Conservation (phyloP, 2,329 filamentous ascomycete species). For the Aspergillus oerlinghausenensis region DNA sequence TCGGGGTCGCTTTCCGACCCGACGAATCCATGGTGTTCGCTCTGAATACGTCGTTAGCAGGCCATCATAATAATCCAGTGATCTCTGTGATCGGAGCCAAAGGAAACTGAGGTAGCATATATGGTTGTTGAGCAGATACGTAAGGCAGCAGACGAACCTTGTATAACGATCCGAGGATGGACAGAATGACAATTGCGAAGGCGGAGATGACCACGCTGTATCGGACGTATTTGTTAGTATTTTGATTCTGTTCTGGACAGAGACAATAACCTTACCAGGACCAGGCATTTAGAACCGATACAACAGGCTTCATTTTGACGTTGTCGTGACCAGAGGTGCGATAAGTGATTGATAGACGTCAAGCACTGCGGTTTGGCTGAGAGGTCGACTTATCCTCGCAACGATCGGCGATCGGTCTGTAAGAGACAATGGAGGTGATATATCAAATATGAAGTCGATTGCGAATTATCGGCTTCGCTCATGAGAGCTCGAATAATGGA, state of each 20-base stretch:
- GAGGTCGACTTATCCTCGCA: not conserved
- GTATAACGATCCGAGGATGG: constrained; percentile 67
- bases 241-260: not conserved
- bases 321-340: constrained; percentile 1
- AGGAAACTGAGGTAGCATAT: not conserved
- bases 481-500: constrained; percentile 2
- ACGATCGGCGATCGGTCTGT: not conserved
- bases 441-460: not conserved
- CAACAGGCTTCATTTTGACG: constrained; percentile 83
- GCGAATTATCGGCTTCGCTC: not conserved
- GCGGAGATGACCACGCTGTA: constrained; percentile 65
- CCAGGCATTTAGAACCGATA: constrained; percentile 90
- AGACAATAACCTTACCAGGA: constrained; percentile 63
- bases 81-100: not conserved
- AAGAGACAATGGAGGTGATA: not conserved
- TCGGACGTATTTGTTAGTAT: constrained; percentile 8
- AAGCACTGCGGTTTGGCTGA: not conserved
- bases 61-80: not conserved
- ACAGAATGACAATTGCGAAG: constrained; percentile 63
- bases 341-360: not conserved
- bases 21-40: constrained; percentile 76
- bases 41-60: constrained; percentile 29
- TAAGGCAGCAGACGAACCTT: constrained; percentile 44
- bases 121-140: not conserved
- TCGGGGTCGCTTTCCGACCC: constrained; percentile 66